Evolutionary conservation across 2,329 filamentous ascomycete species (phyloP), one percentile per base, ranked within the genome.

Genomic region (Tolypocladium ophioglossoides): DNA sequence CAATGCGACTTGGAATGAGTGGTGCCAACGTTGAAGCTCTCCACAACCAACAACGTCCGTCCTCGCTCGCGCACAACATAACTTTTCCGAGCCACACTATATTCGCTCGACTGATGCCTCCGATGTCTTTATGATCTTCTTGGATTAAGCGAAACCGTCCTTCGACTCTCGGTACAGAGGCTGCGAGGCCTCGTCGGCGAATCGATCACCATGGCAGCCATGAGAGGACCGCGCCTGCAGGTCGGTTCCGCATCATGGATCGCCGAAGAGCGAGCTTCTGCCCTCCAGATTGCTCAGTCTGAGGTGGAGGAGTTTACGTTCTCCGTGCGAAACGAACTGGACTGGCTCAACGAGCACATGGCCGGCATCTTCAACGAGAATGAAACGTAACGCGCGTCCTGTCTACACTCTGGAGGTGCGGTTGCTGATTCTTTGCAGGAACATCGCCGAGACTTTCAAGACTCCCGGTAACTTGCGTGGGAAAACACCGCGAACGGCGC

Each of bases 321-420:
- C 72, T 90, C 91, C 34, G 91, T 89, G 58, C 84, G 89, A 55
- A 95, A 97, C 72, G 94, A 99, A 70, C 76, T 97, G 65, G 91
- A 97, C 68, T 99, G 94, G 94, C 77, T 99, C 63, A 97, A 99
- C 66, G 94, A 97, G 73, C 94, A 99, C 70, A 96, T 99, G 92
- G 83, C 84, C 51, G 90, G 95, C 59, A 89, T 99, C 65, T 95
- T 97, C 68, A 86, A 85, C 64, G 84, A 86, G 63, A 87, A 91
- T 66, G 84, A 91, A 72, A 82, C 91, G 94, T 96, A 82, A 46
- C 16, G 30, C 65, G 67, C 52, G 58, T 58, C 30, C 12, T 52
- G 41, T 41, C 40, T 50, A 24, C 12, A 37, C 18, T 44, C 22
- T 18, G 14, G 16, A 20, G 12, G 6, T 20, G 2, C 32, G 32